phyloP scores from a whole-genome alignment of 2,329 filamentous ascomycete genomes.

The Rutstroemia sydowiana region DNA sequence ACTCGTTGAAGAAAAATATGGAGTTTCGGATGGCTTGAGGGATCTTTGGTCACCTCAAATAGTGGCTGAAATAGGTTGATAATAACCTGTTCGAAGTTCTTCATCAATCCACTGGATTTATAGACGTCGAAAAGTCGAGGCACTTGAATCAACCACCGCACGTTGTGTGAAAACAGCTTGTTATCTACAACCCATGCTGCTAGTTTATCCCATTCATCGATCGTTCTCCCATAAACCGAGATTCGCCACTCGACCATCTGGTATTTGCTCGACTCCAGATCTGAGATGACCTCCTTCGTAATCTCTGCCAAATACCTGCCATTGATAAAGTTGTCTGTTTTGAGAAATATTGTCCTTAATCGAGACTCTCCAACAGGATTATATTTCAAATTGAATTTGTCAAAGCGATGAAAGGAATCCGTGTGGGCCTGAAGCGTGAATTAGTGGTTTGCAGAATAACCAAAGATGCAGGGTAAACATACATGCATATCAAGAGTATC shows the following conservation, averaged over 20 bases:
- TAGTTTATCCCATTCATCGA: constrained; percentile 96
- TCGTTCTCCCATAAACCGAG: constrained; percentile 85
- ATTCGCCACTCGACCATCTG: constrained; percentile 99
- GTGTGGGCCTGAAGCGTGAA: constrained; percentile 64
- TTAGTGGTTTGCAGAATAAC: constrained; percentile 7
- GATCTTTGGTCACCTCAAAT: constrained; percentile 89
- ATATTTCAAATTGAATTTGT: constrained; percentile 99
- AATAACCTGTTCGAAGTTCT: constrained; percentile 83
- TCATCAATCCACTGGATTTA: constrained; percentile 80
- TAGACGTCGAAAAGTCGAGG: constrained; percentile 94
- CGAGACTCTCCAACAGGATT: constrained; percentile 95
- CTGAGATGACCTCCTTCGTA: constrained; percentile 93
- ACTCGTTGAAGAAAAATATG: constrained; percentile 93
- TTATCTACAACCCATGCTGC: constrained; percentile 97
- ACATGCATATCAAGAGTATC: constrained; percentile 99
- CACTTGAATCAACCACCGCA: constrained; percentile 94
- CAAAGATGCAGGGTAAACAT: constrained; percentile 34
- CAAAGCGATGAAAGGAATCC: constrained; percentile 96
- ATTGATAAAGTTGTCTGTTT: constrained; percentile 96
- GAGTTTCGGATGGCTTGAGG: constrained; percentile 79
- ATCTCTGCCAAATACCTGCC: constrained; percentile 95
- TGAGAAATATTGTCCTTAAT: constrained; percentile 93
- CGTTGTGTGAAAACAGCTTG: constrained; percentile 95
- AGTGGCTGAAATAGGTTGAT: constrained; percentile 88
- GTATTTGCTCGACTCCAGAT: constrained; percentile 97